phyloP scores from a whole-genome alignment of 148 eudicot genomes.

The Simmondsia chinensis region DNA sequence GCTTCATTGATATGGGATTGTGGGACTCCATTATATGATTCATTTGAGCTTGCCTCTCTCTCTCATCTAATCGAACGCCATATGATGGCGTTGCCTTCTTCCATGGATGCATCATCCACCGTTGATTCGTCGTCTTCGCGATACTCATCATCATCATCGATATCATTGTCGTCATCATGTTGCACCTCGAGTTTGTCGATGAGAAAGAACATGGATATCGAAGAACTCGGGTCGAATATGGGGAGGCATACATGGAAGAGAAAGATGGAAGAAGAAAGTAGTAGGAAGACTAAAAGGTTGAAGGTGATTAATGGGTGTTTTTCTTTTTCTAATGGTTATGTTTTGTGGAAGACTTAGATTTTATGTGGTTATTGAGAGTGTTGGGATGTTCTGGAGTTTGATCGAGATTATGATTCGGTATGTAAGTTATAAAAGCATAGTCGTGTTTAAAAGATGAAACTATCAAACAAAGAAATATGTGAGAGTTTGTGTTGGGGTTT shows the following conservation, averaged over 20 bases:
- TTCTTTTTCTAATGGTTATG: not conserved
- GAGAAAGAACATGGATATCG: constrained; percentile 1
- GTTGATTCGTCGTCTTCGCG: not conserved
- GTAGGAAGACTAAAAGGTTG: constrained; percentile 8
- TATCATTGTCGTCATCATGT: not conserved
- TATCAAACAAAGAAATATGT: too few relatives aligned
- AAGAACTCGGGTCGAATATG: constrained; percentile 6
- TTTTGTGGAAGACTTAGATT: constrained; percentile 3
- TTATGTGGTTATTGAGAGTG: not conserved
- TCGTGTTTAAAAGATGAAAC: too few relatives aligned
- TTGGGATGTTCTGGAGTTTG: constrained; percentile 6
- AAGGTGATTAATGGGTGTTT: constrained; percentile 12
- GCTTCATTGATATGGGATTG: constrained; percentile 16
- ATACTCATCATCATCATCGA: not conserved
- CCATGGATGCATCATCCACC: constrained; percentile 6
- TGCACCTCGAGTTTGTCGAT: not conserved
- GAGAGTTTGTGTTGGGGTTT: too few relatives aligned
- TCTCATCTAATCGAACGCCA: constrained; percentile 24
- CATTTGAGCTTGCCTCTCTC: constrained; percentile 23
- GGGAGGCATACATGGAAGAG: constrained; percentile 15
- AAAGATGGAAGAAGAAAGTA: constrained; percentile 19
- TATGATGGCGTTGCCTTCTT: constrained; percentile 11
- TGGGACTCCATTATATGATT: constrained; percentile 28
- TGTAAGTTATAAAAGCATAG: too few relatives aligned
- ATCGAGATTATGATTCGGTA: too few relatives aligned